Base-by-base conservation (phyloP, 2,329 filamentous ascomycete genomes). In the Ophiosphaerella herpotricha region DNA sequence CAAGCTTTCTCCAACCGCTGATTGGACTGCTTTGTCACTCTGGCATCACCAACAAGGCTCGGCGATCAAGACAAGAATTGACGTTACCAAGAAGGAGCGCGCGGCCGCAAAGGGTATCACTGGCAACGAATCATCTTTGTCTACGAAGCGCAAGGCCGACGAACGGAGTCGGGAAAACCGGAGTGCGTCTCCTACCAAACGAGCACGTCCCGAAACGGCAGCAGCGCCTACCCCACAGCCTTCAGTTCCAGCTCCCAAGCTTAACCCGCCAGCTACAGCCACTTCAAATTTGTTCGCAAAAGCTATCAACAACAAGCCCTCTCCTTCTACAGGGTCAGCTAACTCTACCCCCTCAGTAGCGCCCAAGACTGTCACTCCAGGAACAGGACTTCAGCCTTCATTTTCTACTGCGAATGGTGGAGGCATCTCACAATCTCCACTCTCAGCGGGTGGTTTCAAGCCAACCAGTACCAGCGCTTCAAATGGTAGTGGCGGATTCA, bases 81-180 rank as follows among this genome's bases (percentile, higher is more conserved):
- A 58, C 5, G 52, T 48, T 11, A 52, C 60, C 16, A 71, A 61
- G 46, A 71, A 71, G 54, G 56, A 68, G 37, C 62, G 55, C 4
- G 68, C 69, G 12, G 41, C 51, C 1, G 55, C 54, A 5, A 68
- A 64, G 39, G 69, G 69, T 1, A 48, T 72, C 37, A 71, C 68
- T 33, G 68, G 69, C 7, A 52, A 58, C 24, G 69, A 71, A 43
- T 68, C 68, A 3, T 53, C 52, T 7, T 39, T 72, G 21, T 72
- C 67, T n/a, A 68, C 61, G 2, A 71, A 71, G 50, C 68, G 67
- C 34, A 71, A 68, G 46, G 57, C 52, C 8, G 57, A 45, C 13
- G 61, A 64, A 7, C 57, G 55, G 5, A 52, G 37, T 21, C 44
- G 33, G 9, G 60, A 60, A 13, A 9, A 35, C 6, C 58, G 55